Base-by-base conservation (phyloP, 257 asterid species). In the Leonotis leonurus region DNA sequence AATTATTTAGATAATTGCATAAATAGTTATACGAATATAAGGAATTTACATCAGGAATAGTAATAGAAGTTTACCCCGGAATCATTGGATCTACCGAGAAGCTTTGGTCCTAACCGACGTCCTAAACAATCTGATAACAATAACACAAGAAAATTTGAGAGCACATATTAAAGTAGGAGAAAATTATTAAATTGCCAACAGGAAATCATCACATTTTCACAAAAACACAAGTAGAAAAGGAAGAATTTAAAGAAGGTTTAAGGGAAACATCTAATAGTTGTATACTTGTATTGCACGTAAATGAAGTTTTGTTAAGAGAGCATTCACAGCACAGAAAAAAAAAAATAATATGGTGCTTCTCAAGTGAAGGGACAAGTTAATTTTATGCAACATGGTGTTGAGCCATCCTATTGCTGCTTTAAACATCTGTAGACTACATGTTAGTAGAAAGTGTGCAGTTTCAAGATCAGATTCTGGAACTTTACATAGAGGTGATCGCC, bases 41-140 rank as follows among this genome's bases (percentile, higher is more conserved):
- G 43, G 55, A 44, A 39, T n/a, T 26, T 33, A 65, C 51, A 7
- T 24, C 36, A 55, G 18, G 53, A 49, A 61, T 5, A 29, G 65
- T 33, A 65, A 65, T 14, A 55, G 32, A 33, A 70, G 59, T 54
- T 82, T 75, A 93, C 99, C 95, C 94, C 96, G 67, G 96, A 83
- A 83, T 87, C 97, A 80, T 81, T 91, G 67, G 79, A 67, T 82
- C 95, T 80, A 53, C 97, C 94, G 52, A 93, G 88, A 78, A 93
- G 79, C 81, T 81, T 89, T 54, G 99, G 97, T 48, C 99, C 99
- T 81, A 87, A 78, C 55, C 99, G 80, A 58, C 97, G 87, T 61
- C 97, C 97, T 77, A 93, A 80, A 79, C 99, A 93, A 82, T 87
- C 99, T 93, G 91, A 73, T 78, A 80, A 32, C 46, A 80, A 36